Base-by-base conservation (phyloP, 139 green algal genomes). In the Volvox reticuliferus region DNA sequence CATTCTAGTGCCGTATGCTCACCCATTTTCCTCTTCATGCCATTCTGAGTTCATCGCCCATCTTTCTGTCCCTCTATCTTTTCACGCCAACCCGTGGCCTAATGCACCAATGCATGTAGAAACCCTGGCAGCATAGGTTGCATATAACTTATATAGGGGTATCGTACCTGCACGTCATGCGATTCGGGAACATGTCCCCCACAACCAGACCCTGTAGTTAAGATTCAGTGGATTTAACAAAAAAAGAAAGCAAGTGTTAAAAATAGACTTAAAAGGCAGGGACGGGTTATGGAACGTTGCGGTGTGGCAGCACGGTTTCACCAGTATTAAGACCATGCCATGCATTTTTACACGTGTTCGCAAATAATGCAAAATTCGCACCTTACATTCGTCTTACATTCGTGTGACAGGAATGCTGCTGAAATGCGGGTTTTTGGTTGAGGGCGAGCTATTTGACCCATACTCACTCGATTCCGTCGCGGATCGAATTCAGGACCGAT, bases 401-500 rank as follows among this genome's bases (percentile, higher is more conserved):
- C 36, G 1, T 84, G 37, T 26, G 35, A 12, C 12, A 17, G 5
- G 30, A 24, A 28, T 61, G n/a, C 20, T 16, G 30, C 30, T 19
- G 32, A 24, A 61, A 82, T 2, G 61, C 9, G 32, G 12, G 21
- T 30, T 24, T 19, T 28, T 26, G 61, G 14, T 0, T 19, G 76
- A 62, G 32, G 26, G 2, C 32, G 33, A 18, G 18, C 30, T 22
- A 2, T 28, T 2, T 3, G 32, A 24, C 5, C 32, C 33, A 61
- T 9, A 82, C 89, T 76, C 79, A 97, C 96, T 93, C 83, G 76
- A 76, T 94, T 94, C 37, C 94, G 92, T 37, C 87, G 88, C 1
- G 98, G 97, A 94, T 99, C 98, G 67, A 96, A 94, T 92, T 98
- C 96, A 17, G 97, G 88, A 1, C 95, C 96, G 79, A 99, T 99